Percentiles rank a stretch among this genome's conserved stretches.
Evolutionary conservation across 768 basidiomycete genomes (phyloP).

Genomic region (Pulveroboletus sp.): DNA sequence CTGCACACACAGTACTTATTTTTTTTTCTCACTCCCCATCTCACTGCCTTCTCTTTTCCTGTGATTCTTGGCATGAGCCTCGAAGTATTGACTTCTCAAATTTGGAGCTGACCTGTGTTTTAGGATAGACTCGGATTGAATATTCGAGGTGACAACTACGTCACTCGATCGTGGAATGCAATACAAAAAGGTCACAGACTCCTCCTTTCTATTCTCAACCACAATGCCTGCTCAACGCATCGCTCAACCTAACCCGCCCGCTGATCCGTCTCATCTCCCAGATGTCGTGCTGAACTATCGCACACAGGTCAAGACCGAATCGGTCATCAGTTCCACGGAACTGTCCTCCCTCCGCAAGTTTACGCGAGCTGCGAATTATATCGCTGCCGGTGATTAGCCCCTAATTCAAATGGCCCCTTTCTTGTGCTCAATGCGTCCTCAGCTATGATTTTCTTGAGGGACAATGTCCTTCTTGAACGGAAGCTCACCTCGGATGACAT

Average conservation of each 20-base stretch:
- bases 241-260: slow-evolving; percentile 61
- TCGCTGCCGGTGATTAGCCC: slow-evolving; percentile 57
- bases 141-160: not conserved
- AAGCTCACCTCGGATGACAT: slow-evolving; percentile 64
- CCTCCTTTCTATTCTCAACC: not conserved
- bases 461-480: slow-evolving; percentile 66
- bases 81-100: too few species aligned
- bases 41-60: too few species aligned
- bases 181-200: not conserved
- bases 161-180: not conserved
- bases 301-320: slow-evolving; percentile 45
- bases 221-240: slow-evolving; percentile 60
- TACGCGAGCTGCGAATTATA: slow-evolving; percentile 63
- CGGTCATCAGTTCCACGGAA: slow-evolving; percentile 49
- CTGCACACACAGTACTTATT: too few species aligned
- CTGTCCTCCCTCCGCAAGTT: slow-evolving; percentile 52
- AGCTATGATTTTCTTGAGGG: slow-evolving; percentile 85
- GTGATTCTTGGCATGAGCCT: too few species aligned
- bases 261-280: slow-evolving; percentile 67
- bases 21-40: too few species aligned
- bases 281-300: slow-evolving; percentile 50
- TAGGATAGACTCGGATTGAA: too few species aligned
- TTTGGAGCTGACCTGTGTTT: too few species aligned
- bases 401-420: not conserved
- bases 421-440: slow-evolving; percentile 1